A percentile compares a stretch with the other conserved stretches of the same genome.
phyloP scores from a whole-genome alignment of 768 basidiomycete genomes.

The Mycena floridula region DNA sequence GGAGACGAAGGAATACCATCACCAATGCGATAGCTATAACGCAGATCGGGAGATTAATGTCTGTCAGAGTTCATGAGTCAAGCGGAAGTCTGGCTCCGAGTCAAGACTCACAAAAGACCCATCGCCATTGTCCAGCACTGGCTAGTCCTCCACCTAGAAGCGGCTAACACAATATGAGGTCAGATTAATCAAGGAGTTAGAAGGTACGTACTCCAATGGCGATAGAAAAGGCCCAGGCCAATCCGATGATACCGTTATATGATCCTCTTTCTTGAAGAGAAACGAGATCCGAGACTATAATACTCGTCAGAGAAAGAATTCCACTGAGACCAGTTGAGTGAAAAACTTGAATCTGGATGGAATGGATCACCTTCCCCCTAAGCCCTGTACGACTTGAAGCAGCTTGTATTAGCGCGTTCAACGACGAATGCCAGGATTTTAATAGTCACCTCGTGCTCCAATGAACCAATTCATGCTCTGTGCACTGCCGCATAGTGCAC shows the following conservation, averaged over 20 bases:
- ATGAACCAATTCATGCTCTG: slow-evolving; percentile 28
- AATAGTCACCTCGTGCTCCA: slow-evolving; percentile 21
- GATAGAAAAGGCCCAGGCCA: slow-evolving; percentile 7
- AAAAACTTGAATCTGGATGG: slow-evolving; percentile 20
- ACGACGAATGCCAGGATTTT: neutral
- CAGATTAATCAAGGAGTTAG: slow-evolving; percentile 1
- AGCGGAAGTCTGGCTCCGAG: neutral
- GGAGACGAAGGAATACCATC: slow-evolving; percentile 11
- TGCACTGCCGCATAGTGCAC: slow-evolving; percentile 27
- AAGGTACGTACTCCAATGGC: neutral
- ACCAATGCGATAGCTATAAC: slow-evolving; percentile 15
- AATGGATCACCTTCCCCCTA: slow-evolving; percentile 19
- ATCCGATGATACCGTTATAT: slow-evolving; percentile 22
- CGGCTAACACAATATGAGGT: slow-evolving; percentile 11
- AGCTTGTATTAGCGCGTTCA: neutral
- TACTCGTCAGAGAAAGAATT: slow-evolving; percentile 22
- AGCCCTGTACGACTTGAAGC: slow-evolving; percentile 16
- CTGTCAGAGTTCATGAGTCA: neutral
- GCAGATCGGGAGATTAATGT: slow-evolving; percentile 20
- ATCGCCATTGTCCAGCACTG: slow-evolving; percentile 16
- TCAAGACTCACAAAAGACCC: slow-evolving; percentile 15
- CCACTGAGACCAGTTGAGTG: no score
- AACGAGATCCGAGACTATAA: slow-evolving; percentile 28
- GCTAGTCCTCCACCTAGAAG: slow-evolving; percentile 17
- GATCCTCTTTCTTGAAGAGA: slow-evolving; percentile 27